Evolutionary conservation across 176 grass and related monocot genomes (phyloP).

Genomic region (Typha latifolia): DNA sequence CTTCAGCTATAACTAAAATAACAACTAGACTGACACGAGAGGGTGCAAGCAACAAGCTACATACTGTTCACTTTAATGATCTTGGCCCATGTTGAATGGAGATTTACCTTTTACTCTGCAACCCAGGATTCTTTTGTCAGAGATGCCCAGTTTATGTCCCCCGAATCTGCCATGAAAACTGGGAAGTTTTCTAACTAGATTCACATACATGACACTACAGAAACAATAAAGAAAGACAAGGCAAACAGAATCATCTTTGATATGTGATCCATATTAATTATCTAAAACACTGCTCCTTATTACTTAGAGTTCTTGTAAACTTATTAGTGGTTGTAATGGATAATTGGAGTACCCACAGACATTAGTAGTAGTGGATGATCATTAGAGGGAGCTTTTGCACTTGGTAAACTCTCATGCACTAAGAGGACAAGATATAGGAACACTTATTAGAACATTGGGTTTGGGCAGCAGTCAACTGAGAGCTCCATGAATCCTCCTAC

Average conservation of each 20-base stretch:
- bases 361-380: not conserved
- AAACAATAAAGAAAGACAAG: not conserved
- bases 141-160: too few relatives aligned
- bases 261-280: not conserved
- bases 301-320: not conserved
- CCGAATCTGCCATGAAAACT: too few relatives aligned
- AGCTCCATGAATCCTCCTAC: conserved; percentile 26
- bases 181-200: too few relatives aligned
- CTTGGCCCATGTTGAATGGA: too few relatives aligned
- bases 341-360: not conserved
- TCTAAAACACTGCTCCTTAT: not conserved
- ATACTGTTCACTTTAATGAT: too few relatives aligned
- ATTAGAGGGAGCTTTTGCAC: not conserved
- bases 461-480: conserved; percentile 7
- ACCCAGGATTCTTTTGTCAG: too few relatives aligned
- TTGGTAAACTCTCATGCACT: not conserved
- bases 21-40: too few relatives aligned
- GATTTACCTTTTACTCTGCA: too few relatives aligned
- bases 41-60: too few relatives aligned
- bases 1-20: too few relatives aligned
- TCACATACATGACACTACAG: too few relatives aligned
- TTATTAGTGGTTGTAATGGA: not conserved
- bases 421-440: not conserved
- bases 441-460: not conserved
- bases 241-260: not conserved